phyloP scores from a whole-genome alignment of 139 green algal species.

The Zygnema cylindricum region DNA sequence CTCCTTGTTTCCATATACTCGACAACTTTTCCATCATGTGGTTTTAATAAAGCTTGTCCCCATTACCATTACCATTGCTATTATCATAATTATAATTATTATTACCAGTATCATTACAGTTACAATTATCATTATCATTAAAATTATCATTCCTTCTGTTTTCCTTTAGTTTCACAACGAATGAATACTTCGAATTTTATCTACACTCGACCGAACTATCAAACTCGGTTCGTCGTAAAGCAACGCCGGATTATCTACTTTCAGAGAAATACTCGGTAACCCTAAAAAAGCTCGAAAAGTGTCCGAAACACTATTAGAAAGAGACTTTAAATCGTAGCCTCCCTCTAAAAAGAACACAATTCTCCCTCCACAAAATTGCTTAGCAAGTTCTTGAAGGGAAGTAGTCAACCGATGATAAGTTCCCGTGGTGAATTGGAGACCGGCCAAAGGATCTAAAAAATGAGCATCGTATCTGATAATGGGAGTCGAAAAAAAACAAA shows the following conservation, averaged over 20 bases:
- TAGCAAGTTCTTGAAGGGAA: slow-evolving; percentile 62
- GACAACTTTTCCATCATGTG: too few species aligned
- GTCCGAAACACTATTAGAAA: slow-evolving; percentile 79
- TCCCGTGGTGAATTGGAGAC: slow-evolving; percentile 74
- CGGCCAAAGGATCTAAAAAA: slow-evolving; percentile 83
- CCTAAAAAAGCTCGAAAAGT: slow-evolving; percentile 48
- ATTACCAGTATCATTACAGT: too few species aligned
- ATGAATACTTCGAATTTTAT: slow-evolving; percentile 20
- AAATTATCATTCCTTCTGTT: too few species aligned
- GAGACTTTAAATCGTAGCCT: slow-evolving; percentile 78
- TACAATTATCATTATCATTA: too few species aligned
- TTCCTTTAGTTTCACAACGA: too few species aligned
- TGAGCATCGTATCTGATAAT: slow-evolving; percentile 84
- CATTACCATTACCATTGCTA: too few species aligned
- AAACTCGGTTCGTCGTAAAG: slow-evolving; percentile 43
- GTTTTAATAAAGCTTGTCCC: too few species aligned
- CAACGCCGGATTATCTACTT: not conserved
- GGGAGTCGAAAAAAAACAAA: too few species aligned
- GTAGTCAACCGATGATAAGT: slow-evolving; percentile 79
- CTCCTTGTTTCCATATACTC: too few species aligned
- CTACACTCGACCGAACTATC: not conserved
- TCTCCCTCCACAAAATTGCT: slow-evolving; percentile 75
- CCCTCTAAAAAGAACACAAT: slow-evolving; percentile 88
- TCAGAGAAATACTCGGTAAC: not conserved
- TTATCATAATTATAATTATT: too few species aligned